Evolutionary conservation across 305 asterid species (phyloP).

Genomic region (Fraxinus velutina): DNA sequence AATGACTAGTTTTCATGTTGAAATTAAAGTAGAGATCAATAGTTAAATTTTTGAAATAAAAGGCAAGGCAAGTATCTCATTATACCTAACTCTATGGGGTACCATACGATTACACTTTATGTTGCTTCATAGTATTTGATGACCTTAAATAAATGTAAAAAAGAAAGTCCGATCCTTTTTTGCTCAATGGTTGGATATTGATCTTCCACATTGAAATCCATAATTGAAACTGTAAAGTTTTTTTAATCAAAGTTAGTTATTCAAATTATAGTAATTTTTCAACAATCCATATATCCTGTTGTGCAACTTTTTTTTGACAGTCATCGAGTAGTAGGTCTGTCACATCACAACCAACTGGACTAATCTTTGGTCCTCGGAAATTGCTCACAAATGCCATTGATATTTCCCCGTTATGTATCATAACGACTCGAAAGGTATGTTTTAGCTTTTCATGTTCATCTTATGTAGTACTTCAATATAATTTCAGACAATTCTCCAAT

Average conservation of each 20-base stretch:
- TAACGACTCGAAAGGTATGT: conserved; percentile 48
- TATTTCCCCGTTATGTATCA: conserved; percentile 19
- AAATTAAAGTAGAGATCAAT: neutral
- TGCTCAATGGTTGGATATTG: neutral
- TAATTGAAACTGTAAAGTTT: neutral
- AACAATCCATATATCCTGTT: conserved; percentile 19
- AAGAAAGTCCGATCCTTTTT: neutral
- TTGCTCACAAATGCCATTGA: conserved; percentile 18
- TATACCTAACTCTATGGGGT: neutral
- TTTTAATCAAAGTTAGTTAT: neutral
- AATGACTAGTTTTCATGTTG: neutral
- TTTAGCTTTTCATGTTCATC: conserved; percentile 17
- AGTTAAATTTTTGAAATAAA: neutral
- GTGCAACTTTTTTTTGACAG: conserved; percentile 34
- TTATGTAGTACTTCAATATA: conserved; percentile 2
- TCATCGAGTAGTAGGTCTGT: conserved; percentile 29
- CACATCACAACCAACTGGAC: conserved; percentile 25
- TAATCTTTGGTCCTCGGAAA: conserved; percentile 27
- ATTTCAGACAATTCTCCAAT: neutral
- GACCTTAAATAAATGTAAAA: neutral
- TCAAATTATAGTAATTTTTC: neutral
- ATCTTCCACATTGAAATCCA: neutral
- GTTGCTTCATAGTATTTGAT: neutral
- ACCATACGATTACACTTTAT: neutral
- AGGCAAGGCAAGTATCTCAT: neutral